phyloP scores from a whole-genome alignment of 2,329 filamentous ascomycete species.

The Aspergillus persii region DNA sequence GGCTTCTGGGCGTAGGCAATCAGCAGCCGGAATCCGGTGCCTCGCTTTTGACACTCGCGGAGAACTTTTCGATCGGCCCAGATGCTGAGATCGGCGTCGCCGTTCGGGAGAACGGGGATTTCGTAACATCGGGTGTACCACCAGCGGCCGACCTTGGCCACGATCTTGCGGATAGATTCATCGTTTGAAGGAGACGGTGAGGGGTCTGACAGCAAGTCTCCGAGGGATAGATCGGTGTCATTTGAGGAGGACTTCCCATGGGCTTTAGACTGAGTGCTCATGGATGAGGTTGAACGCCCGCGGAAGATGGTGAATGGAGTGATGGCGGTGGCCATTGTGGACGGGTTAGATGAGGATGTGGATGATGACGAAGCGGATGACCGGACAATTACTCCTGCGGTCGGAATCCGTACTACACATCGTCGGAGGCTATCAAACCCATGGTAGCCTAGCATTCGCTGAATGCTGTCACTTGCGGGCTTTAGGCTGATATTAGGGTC shows the following conservation, averaged over 20 bases:
- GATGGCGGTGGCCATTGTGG: conserved; percentile 26
- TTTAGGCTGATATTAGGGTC: conserved; percentile 46
- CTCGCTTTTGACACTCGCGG: conserved; percentile 79
- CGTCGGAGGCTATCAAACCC: conserved; percentile 50
- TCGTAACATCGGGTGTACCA: conserved; percentile 97
- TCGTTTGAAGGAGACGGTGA: conserved; percentile 69
- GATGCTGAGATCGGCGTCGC: conserved; percentile 61
- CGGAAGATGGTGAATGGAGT: conserved; percentile 26
- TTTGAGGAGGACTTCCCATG: conserved; percentile 35
- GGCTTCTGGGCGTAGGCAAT: conserved; percentile 90
- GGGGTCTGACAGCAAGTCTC: conserved; percentile 71
- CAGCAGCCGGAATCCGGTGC: conserved; percentile 83
- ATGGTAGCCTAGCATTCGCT: conserved; percentile 43
- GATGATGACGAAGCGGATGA: conserved; percentile 43
- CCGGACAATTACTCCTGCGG: conserved; percentile 44
- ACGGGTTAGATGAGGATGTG: conserved; percentile 36
- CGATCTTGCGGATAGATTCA: conserved; percentile 86
- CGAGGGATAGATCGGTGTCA: conserved; percentile 50
- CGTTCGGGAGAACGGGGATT: conserved; percentile 54
- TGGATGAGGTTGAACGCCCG: conserved; percentile 22
- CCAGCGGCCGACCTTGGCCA: conserved; percentile 87
- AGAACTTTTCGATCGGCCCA: conserved; percentile 76
- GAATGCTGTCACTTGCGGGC: conserved; percentile 48
- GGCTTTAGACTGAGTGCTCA: conserved; percentile 15
- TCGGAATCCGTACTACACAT: conserved; percentile 50